Conservation (phyloP, 2,329 filamentous ascomycete genomes). For the Paecilomyces fulvus region DNA sequence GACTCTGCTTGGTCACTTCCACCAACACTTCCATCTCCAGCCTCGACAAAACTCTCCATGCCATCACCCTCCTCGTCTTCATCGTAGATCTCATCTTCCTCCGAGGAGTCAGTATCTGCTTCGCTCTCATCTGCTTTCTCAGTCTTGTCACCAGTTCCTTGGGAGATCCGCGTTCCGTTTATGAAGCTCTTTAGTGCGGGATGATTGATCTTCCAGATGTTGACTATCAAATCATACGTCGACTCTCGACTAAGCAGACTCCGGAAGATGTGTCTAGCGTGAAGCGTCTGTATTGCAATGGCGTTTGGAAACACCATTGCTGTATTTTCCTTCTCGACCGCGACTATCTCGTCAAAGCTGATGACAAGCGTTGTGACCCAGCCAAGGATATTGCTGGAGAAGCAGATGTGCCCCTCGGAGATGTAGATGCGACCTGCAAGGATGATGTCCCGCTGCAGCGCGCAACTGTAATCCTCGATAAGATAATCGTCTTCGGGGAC, state of each 20-base stretch:
- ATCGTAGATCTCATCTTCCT: constrained; percentile 55
- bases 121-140: constrained; percentile 67
- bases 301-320: constrained; percentile 95
- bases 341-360: constrained; percentile 95
- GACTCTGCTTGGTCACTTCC: constrained; percentile 43
- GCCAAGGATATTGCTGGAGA: constrained; percentile 96
- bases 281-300: constrained; percentile 89
- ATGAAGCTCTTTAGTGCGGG: constrained; percentile 83
- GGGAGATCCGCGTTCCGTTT: constrained; percentile 76
- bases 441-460: constrained; percentile 88
- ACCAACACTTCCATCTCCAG: constrained; percentile 44
- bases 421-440: constrained; percentile 91
- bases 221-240: constrained; percentile 93
- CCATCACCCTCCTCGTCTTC: constrained; percentile 46
- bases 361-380: constrained; percentile 98
- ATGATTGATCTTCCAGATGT: constrained; percentile 97
- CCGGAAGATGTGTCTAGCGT: constrained; percentile 91
- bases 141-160: constrained; percentile 79
- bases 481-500: constrained; percentile 97
- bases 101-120: constrained; percentile 66
- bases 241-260: constrained; percentile 91
- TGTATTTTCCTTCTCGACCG: constrained; percentile 93
- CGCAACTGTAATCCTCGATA: constrained; percentile 97
- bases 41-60: constrained; percentile 53
- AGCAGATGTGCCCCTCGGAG: constrained; percentile 94